Evolutionary conservation across 306 rosid species (phyloP), one percentile per base, ranked within the genome.

Genomic region (Mucuna pruriens): DNA sequence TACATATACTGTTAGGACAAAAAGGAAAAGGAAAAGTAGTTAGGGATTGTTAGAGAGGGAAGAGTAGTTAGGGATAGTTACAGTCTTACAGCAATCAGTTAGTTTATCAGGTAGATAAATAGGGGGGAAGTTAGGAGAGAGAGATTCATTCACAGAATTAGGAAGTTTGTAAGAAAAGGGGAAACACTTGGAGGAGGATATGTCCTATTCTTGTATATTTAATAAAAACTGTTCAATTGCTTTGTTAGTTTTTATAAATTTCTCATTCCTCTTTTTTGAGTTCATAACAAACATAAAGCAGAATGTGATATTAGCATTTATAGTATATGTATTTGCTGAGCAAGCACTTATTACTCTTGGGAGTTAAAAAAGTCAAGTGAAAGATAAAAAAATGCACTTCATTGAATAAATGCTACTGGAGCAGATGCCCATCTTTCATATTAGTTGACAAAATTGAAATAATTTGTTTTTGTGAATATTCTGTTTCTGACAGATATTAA

Each of bases 381-480:
- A 70, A 51, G 19, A 69, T 4, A 8, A 57, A 29, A 33, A 62
- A 45, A 26, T 25, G 69, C 15, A 61, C 12, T 49, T 51, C 75
- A 71, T 33, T 22, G 26, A 75, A 49, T 74, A 42, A 51, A 61
- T 17, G 44, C 74, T 71, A 64, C 23, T 48, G 31, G 13, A 63
- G 42, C 17, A 39, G 6, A 33, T 16, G 66, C 52, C 73, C 42
- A 7, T 75, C 36, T 39, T 46, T 48, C 60, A 42, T 16, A 57
- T 64, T 57, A 34, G 26, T 33, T 36, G 58, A 20, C 33, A 26
- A 26, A 57, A 38, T n/a, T 22, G 63, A 49, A 73, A 55, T 17
- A 40, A n/a, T 31, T 51, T 2, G 9, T 3, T 52, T 51, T 19
- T 33, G 20, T 39, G 25, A 68, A 46, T 76, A 58, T 31, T 40